A percentile compares a stretch with the other conserved stretches of the same genome.
These are phyloP conservation scores for Microthyrium microscopicum DNA, from an alignment of 2,329 filamentous ascomycete species.

Conservation along the genomic window DNA sequence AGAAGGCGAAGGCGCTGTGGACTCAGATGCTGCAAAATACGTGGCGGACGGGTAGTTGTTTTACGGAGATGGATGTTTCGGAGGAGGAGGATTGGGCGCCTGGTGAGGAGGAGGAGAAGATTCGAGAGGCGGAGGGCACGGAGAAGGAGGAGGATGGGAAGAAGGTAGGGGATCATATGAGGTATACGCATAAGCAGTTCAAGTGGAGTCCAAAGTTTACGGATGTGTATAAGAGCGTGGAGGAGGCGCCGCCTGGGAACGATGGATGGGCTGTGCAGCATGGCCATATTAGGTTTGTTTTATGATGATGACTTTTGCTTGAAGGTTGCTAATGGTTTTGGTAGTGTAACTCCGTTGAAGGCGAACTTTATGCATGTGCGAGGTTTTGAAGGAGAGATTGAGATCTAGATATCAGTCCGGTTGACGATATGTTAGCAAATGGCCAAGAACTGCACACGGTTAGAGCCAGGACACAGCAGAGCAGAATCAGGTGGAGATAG, in stretches of 20 bases:
- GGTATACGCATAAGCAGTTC: conserved; percentile 70
- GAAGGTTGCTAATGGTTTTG: conserved; percentile 6
- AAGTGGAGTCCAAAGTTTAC: conserved; percentile 83
- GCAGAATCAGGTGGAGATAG: no score
- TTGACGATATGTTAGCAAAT: no score
- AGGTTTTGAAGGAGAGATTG: conserved; percentile 51
- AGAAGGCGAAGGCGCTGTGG: conserved; percentile 56
- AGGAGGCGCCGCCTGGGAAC: conserved; percentile 59
- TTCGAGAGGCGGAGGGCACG: conserved; percentile 44
- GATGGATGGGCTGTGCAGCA: conserved; percentile 89
- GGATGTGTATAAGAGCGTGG: conserved; percentile 78
- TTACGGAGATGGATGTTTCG: conserved; percentile 58
- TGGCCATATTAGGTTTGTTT: conserved; percentile 52
- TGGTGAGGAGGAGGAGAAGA: conserved; percentile 54
- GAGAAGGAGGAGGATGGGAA: conserved; percentile 17
- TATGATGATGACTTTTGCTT: not conserved
- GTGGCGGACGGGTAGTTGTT: conserved; percentile 67
- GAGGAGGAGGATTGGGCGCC: conserved; percentile 40
- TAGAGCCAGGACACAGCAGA: no score
- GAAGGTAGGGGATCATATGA: conserved; percentile 21
- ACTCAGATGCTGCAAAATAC: conserved; percentile 81
- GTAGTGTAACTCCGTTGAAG: conserved; percentile 72
- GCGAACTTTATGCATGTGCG: conserved; percentile 79
- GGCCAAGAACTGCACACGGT: no score
- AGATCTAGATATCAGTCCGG: no score